Conservation (phyloP, 345 rosid genomes). For the Mallotus nudiflorus region DNA sequence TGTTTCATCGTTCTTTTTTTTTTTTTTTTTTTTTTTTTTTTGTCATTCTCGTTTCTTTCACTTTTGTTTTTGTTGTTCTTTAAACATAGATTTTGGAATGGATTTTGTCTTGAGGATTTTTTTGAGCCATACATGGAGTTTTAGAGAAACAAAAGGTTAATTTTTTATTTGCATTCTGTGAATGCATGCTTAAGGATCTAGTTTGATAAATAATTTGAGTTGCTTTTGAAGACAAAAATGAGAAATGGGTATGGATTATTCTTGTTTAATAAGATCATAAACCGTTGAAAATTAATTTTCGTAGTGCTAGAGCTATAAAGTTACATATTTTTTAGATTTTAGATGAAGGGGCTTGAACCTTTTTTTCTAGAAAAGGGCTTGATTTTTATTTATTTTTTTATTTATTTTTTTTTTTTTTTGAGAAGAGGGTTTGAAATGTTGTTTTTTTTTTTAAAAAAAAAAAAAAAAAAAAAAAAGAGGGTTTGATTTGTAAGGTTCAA, state of each 20-base stretch:
- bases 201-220: background rate
- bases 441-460: conserved; percentile 4
- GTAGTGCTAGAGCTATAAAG: background rate
- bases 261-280: too few relatives aligned
- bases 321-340: conserved; percentile 12
- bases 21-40: too few relatives aligned
- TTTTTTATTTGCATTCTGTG: conserved; percentile 5
- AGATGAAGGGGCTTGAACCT: conserved; percentile 22
- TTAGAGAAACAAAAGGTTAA: background rate
- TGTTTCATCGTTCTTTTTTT: too few relatives aligned
- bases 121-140: background rate
- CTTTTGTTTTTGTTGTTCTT: background rate
- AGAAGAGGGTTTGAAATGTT: too few relatives aligned
- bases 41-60: too few relatives aligned
- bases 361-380: too few relatives aligned
- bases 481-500: conserved; percentile 67
- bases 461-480: conserved; percentile 71
- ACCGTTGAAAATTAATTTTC: background rate
- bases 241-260: conserved; percentile 21
- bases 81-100: background rate
- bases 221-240: conserved; percentile 5
- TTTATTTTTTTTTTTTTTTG: too few relatives aligned
- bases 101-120: background rate
- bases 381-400: too few relatives aligned
- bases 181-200: conserved; percentile 5